Percentiles rank a stretch among this genome's conserved stretches.
phyloP scores from a whole-genome alignment of 345 rosid species.

The Hibiscus syriacus region DNA sequence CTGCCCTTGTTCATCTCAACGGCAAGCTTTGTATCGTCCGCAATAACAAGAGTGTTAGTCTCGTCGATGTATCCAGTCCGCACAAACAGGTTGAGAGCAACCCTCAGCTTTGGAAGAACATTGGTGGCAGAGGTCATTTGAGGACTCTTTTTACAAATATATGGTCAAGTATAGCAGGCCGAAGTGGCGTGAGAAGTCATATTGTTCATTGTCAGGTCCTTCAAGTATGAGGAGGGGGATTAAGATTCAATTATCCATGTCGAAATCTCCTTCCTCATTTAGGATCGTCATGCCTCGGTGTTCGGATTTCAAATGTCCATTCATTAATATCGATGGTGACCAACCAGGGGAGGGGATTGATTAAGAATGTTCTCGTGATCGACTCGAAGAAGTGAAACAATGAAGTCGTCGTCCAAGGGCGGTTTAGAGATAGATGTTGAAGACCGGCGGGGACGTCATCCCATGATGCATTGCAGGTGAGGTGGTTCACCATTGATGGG shows the following conservation, averaged over 20 bases:
- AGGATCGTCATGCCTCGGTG: conserved; percentile 4
- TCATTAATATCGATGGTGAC: conserved; percentile 6
- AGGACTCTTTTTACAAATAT: conserved; percentile 68
- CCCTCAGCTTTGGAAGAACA: conserved; percentile 79
- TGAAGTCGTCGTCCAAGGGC: conserved; percentile 16
- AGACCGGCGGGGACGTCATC: too few species aligned
- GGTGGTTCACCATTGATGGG: conserved; percentile 32
- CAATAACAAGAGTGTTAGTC: conserved; percentile 90
- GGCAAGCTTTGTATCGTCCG: conserved; percentile 85
- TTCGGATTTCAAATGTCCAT: not conserved
- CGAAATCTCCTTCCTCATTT: conserved; percentile 8
- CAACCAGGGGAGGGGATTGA: conserved; percentile 2
- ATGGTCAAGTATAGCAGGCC: conserved; percentile 88
- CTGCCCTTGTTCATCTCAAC: conserved; percentile 76
- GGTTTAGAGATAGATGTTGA: conserved; percentile 26
- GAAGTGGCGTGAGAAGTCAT: conserved; percentile 74
- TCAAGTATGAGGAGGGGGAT: conserved; percentile 54
- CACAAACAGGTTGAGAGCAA: conserved; percentile 52
- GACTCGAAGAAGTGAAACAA: conserved; percentile 4
- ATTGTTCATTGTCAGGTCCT: conserved; percentile 94
- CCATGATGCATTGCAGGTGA: conserved; percentile 13
- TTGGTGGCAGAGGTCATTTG: conserved; percentile 70
- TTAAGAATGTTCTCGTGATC: conserved; percentile 1
- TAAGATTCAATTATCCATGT: conserved; percentile 12
- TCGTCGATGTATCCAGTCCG: conserved; percentile 77